phyloP scores from a whole-genome alignment of 805 yeast genomes.

The Candida broadrunensis region DNA sequence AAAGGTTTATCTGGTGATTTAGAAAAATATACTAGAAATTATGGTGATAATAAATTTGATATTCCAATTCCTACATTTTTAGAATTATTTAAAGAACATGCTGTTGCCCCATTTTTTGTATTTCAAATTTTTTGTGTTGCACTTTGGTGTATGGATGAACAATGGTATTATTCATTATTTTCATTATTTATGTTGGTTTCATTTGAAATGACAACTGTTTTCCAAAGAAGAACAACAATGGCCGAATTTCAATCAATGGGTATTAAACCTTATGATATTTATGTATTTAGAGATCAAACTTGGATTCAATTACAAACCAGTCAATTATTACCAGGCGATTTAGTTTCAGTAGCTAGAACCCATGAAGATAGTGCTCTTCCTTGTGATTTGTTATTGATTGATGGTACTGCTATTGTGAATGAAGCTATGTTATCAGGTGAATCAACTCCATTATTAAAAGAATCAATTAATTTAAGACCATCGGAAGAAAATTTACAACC shows the following conservation, averaged over 20 bases:
- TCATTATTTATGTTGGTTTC: constrained; percentile 88
- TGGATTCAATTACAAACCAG: constrained; percentile 74
- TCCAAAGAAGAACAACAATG: constrained; percentile 93
- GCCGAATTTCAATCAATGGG: constrained; percentile 97
- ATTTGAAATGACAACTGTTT: constrained; percentile 92
- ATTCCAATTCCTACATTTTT: constrained; percentile 91
- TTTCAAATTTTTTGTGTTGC: constrained; percentile 96
- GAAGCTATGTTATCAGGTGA: constrained; percentile 99
- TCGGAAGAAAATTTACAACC: constrained; percentile 61
- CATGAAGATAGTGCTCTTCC: constrained; percentile 90
- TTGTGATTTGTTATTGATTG: constrained; percentile 82
- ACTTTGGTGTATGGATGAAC: constrained; percentile 93
- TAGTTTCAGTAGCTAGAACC: constrained; percentile 84
- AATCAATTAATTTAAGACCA: constrained; percentile 84
- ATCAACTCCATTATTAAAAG: constrained; percentile 94
- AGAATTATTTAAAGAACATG: constrained; percentile 94
- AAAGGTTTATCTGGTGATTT: constrained; percentile 58
- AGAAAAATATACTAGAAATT: constrained; percentile 49
- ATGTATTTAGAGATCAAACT: constrained; percentile 62
- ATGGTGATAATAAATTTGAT: constrained; percentile 86
- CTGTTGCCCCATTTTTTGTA: constrained; percentile 96
- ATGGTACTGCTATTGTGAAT: constrained; percentile 92
- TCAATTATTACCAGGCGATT: constrained; percentile 85
- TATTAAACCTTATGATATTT: constrained; percentile 81
- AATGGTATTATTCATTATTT: constrained; percentile 93